Evolutionary conservation across 2,329 filamentous ascomycete species (phyloP).

Genomic region (Blumeria hordei): DNA sequence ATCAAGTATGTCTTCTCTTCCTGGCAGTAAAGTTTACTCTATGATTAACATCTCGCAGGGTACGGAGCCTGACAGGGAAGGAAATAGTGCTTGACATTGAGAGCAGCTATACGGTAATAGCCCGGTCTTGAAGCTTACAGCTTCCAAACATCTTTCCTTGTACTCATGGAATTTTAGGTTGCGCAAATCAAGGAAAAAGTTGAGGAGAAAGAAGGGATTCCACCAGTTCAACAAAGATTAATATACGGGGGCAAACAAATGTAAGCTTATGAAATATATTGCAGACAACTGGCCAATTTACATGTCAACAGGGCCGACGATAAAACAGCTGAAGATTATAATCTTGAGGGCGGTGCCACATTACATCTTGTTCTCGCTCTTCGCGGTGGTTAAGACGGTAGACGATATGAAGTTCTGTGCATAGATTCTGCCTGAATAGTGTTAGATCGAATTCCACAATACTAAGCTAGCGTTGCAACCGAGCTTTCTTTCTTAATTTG

Average conservation of each 20-base stretch:
- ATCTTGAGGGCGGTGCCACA: slow-evolving; percentile 74
- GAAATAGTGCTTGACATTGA: slow-evolving; percentile 98
- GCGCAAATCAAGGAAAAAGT: slow-evolving; percentile 96
- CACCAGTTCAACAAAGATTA: slow-evolving; percentile 82
- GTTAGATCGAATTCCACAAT: too few relatives aligned
- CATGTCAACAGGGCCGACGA: slow-evolving; percentile 52
- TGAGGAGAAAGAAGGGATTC: slow-evolving; percentile 97
- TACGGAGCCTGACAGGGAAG: slow-evolving; percentile 92
- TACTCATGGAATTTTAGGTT: slow-evolving; percentile 32
- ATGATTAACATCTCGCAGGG: slow-evolving; percentile 26
- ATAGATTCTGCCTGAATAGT: too few relatives aligned
- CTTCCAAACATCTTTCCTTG: not conserved
- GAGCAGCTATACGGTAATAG: slow-evolving; percentile 59
- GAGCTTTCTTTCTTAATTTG: too few relatives aligned
- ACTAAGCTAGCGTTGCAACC: too few relatives aligned
- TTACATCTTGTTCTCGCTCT: slow-evolving; percentile 89
- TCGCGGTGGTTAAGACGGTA: slow-evolving; percentile 36
- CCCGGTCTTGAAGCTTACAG: not conserved
- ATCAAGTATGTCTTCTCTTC: too few relatives aligned
- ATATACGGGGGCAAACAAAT: slow-evolving; percentile 98
- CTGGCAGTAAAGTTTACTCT: too few relatives aligned
- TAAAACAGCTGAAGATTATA: slow-evolving; percentile 76
- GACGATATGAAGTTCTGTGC: too few relatives aligned
- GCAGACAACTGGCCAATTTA: not conserved
- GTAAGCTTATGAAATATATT: slow-evolving; percentile 24